Conservation (phyloP, 1,284 basidiomycete genomes). For the Somion occarium region DNA sequence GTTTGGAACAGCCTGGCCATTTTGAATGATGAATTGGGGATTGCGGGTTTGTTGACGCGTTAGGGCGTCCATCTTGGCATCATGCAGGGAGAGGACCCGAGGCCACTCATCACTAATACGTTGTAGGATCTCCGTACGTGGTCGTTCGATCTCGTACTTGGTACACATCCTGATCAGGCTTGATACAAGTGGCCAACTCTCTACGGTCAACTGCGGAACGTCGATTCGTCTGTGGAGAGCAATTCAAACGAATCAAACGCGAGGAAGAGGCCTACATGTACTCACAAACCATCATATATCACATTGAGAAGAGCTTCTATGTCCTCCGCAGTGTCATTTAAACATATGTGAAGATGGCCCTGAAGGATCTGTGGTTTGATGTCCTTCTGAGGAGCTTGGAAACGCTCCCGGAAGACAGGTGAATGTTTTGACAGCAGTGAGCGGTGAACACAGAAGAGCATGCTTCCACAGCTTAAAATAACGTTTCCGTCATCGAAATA, state of each 20-base stretch:
- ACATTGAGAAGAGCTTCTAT: slow-evolving; percentile 11
- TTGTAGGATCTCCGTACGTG: slow-evolving; percentile 7
- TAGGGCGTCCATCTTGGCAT: slow-evolving; percentile 2
- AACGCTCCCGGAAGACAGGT: slow-evolving; percentile 4
- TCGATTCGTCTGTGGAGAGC: slow-evolving; percentile 18
- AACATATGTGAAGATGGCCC: slow-evolving; percentile 1
- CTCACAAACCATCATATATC: slow-evolving; percentile 15
- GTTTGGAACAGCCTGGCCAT: slow-evolving; percentile 1
- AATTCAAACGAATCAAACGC: background rate
- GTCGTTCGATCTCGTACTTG: slow-evolving; percentile 12
- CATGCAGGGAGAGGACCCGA: slow-evolving; percentile 5
- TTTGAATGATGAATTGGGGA: background rate
- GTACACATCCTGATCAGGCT: slow-evolving; percentile 16
- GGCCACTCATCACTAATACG: slow-evolving; percentile 11
- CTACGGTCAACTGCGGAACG: slow-evolving; percentile 18
- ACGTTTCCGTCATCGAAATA: slow-evolving; percentile 16
- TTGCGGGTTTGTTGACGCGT: background rate
- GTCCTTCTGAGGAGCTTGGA: slow-evolving; percentile 2
- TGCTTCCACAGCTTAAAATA: slow-evolving; percentile 11
- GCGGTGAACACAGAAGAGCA: slow-evolving; percentile 15
- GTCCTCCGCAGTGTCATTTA: slow-evolving; percentile 12
- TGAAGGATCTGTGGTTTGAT: background rate
- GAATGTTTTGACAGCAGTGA: slow-evolving; percentile 13
- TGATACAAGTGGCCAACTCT: slow-evolving; percentile 20
- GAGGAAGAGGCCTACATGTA: too few relatives aligned